Conservation (phyloP, 2,329 filamentous ascomycete species). For the Penicillium sp. region DNA sequence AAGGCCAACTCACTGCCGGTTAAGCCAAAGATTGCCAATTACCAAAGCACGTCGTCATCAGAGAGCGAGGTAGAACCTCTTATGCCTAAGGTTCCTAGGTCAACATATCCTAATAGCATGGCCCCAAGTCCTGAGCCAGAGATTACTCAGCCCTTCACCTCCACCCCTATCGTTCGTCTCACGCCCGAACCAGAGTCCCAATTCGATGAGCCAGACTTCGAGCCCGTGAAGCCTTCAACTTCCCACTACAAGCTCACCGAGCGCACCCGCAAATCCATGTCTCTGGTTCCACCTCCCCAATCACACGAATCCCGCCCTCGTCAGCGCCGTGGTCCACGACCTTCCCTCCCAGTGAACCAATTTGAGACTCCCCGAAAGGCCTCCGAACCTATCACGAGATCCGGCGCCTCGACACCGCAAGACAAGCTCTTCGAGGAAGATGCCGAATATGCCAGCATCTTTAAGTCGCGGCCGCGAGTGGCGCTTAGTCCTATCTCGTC, state of each 20-base stretch:
- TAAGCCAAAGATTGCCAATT: not conserved
- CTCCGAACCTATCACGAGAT: constrained; percentile 15
- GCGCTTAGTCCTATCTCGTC: constrained; percentile 67
- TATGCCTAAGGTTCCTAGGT: not conserved
- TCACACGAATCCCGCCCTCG: constrained; percentile 22
- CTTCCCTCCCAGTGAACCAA: constrained; percentile 56
- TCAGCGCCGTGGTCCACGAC: constrained; percentile 27
- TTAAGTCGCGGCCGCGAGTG: constrained; percentile 80
- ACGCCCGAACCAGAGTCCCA: constrained; percentile 7
- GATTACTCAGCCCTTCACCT: constrained; percentile 1
- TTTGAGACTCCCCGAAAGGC: constrained; percentile 54
- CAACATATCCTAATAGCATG: not conserved
- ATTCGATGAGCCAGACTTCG: constrained; percentile 1
- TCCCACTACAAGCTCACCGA: constrained; percentile 61
- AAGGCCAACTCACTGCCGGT: not conserved
- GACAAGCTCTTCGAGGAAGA: constrained; percentile 72
- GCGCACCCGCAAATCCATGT: constrained; percentile 80
- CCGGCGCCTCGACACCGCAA: constrained; percentile 53
- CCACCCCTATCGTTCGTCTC: constrained; percentile 14
- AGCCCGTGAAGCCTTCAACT: constrained; percentile 22
- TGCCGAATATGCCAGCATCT: constrained; percentile 77
- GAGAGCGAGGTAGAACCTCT: not conserved
- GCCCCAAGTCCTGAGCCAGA: constrained; percentile 3
- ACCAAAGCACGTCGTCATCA: not conserved
- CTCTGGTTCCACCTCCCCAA: constrained; percentile 52